Evolutionary conservation across 768 basidiomycete species (phyloP).

Genomic region (Podaxis sp.): DNA sequence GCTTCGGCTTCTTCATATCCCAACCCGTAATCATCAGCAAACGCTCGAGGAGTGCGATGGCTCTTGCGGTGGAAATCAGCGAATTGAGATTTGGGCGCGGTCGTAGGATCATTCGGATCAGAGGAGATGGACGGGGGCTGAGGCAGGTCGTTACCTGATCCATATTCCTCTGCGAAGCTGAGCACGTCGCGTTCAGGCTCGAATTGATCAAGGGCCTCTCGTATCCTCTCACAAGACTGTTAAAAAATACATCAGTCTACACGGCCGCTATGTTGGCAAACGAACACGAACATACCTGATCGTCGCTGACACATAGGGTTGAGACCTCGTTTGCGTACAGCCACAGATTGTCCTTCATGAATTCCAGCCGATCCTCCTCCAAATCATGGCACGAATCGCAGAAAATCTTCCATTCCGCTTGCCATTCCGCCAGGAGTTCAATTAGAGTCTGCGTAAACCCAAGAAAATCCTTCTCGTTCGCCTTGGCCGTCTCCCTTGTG

Average conservation of each 20-base stretch:
- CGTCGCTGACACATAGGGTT: constrained; percentile 92
- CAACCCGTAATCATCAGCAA: constrained; percentile 9
- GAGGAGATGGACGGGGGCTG: constrained; percentile 75
- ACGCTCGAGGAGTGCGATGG: constrained; percentile 22
- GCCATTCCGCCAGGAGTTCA: constrained; percentile 81
- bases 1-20: constrained; percentile 3
- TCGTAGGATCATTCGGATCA: constrained; percentile 32
- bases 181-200: constrained; percentile 84
- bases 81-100: constrained; percentile 25
- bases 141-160: constrained; percentile 81
- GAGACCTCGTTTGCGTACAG: constrained; percentile 93
- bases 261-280: too few relatives aligned
- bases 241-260: constrained; percentile 6
- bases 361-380: constrained; percentile 92
- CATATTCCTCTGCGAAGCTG: constrained; percentile 83
- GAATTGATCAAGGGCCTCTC: constrained; percentile 82
- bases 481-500: constrained; percentile 82
- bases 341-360: constrained; percentile 95
- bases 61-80: constrained; percentile 33
- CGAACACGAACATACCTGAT: constrained; percentile 59
- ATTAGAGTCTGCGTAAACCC: constrained; percentile 76
- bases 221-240: constrained; percentile 89
- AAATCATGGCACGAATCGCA: constrained; percentile 97
- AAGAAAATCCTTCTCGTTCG: constrained; percentile 88
- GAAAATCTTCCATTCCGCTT: constrained; percentile 90